Base-by-base conservation (phyloP, 2,329 filamentous ascomycete genomes). In the Aspergillus bombycis region DNA sequence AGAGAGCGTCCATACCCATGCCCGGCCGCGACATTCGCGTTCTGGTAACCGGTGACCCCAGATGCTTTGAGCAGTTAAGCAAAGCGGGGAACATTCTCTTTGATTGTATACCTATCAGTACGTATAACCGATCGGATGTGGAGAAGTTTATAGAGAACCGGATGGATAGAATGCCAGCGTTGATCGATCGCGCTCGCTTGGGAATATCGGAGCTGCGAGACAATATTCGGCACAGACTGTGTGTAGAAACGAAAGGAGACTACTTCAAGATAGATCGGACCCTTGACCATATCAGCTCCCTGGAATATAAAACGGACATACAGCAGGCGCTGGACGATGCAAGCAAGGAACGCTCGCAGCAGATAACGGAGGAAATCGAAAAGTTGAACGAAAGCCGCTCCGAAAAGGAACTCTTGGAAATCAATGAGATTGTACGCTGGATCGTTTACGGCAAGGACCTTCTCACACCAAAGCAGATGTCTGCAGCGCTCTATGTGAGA, bases 381-480 rank as follows among this genome's bases (percentile, higher is more conserved):
- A 67, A 61, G 12, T 63, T 74, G 12, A 73, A 73, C 45, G 58
- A 67, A 7, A 66, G 59, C 5, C 66, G 67, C n/a, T 64, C 65
- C 19, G 16, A 62, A 2, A 71, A 72, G 56, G 71, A 74, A 57
- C 66, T 73, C 28, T 63, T 64, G n/a, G 72, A 74, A 36, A 70
- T 74, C 8, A 74, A 74, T 43, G 70, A 72, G 34, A 67, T 74
- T 34, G 67, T 73, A 30, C 65, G 67, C n/a, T 74, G 72, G 71
- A 65, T 71, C 56, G 62, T 68, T n/a, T 67, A 63, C 19, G 67
- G 66, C 9, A 65, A 64, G 21, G 62, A 66, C 21, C 63, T 62
- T 52, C 61, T 72, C 14, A 53, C 62, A 11, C 43, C 69, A 0
- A 55, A 61, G n/a, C 64, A 67, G 11, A 70, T 74, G 60, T 64